Evolutionary conservation across 805 yeast genomes (phyloP).

Genomic region (Dipodascus geniculatus): DNA sequence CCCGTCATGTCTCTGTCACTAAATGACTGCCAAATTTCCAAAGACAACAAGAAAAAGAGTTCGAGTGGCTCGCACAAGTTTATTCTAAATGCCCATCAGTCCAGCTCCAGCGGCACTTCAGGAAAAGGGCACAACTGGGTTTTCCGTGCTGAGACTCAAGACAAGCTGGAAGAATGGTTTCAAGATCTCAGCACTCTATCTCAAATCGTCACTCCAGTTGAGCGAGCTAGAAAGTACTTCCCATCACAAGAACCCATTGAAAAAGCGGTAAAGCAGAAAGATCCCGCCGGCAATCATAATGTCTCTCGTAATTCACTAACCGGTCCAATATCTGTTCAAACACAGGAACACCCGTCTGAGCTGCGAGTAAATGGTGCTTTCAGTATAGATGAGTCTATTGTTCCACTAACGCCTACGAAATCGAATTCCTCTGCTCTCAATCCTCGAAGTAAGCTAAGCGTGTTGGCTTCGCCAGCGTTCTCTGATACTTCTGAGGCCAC

Average conservation of each 20-base stretch:
- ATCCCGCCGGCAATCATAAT: not conserved
- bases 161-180: slow-evolving; percentile 75
- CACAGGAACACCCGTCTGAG: not conserved
- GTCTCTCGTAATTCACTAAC: not conserved
- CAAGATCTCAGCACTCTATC: slow-evolving; percentile 63
- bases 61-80: slow-evolving; percentile 46
- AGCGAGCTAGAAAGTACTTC: slow-evolving; percentile 11
- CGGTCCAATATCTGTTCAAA: not conserved
- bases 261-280: not conserved
- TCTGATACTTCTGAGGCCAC: slow-evolving; percentile 19
- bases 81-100: slow-evolving; percentile 62
- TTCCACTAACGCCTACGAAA: slow-evolving; percentile 15
- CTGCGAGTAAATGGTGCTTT: not conserved
- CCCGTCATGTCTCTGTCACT: slow-evolving; percentile 78
- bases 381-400: not conserved
- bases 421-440: slow-evolving; percentile 10
- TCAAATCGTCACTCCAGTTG: slow-evolving; percentile 42
- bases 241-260: not conserved
- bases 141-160: slow-evolving; percentile 80
- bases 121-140: slow-evolving; percentile 80
- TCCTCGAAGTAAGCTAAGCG: not conserved
- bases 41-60: slow-evolving; percentile 67
- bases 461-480: slow-evolving; percentile 11
- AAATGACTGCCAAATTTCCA: slow-evolving; percentile 70
- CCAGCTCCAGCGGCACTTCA: slow-evolving; percentile 36